phyloP scores from a whole-genome alignment of 2,329 filamentous ascomycete genomes.

The Fusarium proliferatum region DNA sequence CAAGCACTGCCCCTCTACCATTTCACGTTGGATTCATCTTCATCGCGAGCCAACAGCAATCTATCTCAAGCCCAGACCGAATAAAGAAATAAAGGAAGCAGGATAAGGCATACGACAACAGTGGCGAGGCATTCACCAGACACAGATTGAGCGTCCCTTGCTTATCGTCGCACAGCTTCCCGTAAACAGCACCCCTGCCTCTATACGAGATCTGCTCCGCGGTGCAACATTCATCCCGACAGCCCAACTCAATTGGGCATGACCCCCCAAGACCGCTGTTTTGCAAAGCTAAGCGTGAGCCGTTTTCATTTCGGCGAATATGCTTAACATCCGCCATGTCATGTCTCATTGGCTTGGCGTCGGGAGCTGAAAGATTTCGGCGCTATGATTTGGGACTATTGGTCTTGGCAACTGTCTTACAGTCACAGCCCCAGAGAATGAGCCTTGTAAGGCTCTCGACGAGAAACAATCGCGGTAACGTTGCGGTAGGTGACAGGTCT shows the following conservation, averaged over 20 bases:
- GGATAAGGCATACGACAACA: neutral
- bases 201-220: neutral
- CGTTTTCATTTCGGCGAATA: neutral
- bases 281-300: neutral
- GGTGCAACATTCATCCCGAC: neutral
- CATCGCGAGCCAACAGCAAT: rapidly evolving
- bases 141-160: neutral
- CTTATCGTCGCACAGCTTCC: neutral
- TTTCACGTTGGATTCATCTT: neutral
- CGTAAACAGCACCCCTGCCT: neutral
- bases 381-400: neutral
- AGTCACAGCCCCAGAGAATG: neutral
- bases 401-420: neutral
- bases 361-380: neutral
- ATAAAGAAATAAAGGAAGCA: neutral
- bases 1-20: neutral
- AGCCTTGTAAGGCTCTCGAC: neutral
- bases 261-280: neutral
- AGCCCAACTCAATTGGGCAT: neutral
- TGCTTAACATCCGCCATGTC: neutral
- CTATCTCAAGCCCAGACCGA: neutral
- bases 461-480: neutral
- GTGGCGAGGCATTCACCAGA: neutral
- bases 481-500: no score
- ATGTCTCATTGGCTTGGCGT: neutral